phyloP scores from a whole-genome alignment of 768 basidiomycete species.

The Amanita polypyramis region DNA sequence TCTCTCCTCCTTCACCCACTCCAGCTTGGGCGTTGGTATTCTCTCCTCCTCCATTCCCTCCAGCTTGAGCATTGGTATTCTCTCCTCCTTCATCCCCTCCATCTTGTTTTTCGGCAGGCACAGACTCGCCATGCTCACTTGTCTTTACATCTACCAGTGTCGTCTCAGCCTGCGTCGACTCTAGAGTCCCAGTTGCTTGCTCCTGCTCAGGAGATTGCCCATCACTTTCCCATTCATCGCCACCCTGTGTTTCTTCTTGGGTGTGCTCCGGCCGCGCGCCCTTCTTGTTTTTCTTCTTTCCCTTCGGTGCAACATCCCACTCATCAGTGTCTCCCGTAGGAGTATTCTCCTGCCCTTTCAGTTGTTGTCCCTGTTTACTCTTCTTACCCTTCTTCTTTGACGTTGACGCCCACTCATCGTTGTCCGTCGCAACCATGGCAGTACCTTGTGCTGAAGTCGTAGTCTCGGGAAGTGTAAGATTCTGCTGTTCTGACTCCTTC shows the following conservation, averaged over 20 bases:
- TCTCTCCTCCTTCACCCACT: too few species aligned
- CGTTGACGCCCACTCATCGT: too few species aligned
- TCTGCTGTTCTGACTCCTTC: not conserved
- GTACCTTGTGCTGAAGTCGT: not conserved
- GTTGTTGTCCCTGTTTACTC: not conserved
- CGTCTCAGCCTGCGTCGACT: not conserved
- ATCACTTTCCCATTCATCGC: not conserved
- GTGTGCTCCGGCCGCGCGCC: not conserved
- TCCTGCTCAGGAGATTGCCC: not conserved
- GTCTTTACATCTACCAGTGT: not conserved
- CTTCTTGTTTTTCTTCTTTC: constrained; percentile 11
- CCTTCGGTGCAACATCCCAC: not conserved
- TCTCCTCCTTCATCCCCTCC: not conserved
- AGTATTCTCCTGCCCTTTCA: not conserved
- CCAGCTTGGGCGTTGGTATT: too few species aligned
- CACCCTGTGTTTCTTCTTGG: not conserved
- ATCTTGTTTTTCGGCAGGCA: not conserved
- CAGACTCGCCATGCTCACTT: not conserved
- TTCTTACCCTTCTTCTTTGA: too few species aligned
- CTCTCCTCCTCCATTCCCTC: too few species aligned
- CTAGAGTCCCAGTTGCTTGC: not conserved
- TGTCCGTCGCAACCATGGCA: not conserved
- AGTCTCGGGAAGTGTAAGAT: too few species aligned
- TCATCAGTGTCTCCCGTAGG: too few species aligned
- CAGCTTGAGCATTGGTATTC: too few species aligned